Evolutionary conservation across 2,329 filamentous ascomycete genomes (phyloP).

Genomic region (Fusarium stilboides): DNA sequence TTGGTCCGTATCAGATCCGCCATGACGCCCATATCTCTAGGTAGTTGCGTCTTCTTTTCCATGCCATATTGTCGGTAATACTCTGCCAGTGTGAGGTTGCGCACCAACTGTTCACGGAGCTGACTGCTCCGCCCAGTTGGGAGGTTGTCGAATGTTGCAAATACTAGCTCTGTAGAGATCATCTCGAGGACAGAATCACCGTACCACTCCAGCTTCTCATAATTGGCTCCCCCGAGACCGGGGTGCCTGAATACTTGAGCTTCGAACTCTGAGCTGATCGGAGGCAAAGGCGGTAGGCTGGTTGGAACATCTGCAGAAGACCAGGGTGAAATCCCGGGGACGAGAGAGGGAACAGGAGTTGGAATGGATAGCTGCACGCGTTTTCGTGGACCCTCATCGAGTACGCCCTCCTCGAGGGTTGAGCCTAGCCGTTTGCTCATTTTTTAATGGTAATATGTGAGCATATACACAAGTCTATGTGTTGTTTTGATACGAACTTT

Average conservation of each 20-base stretch:
- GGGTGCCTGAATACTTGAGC: conserved; percentile 77
- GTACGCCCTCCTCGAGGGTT: background rate
- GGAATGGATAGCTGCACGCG: conserved; percentile 32
- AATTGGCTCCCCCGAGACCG: conserved; percentile 64
- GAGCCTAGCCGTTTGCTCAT: conserved; percentile 38
- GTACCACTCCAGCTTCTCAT: conserved; percentile 90
- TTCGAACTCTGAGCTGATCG: conserved; percentile 73
- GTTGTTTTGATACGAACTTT: background rate
- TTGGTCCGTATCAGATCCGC: conserved; percentile 45
- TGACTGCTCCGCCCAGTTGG: conserved; percentile 80
- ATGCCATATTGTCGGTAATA: conserved; percentile 82
- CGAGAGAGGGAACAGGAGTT: conserved; percentile 11
- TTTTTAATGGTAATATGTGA: background rate
- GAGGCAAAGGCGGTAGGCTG: conserved; percentile 71
- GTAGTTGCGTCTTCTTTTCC: conserved; percentile 73
- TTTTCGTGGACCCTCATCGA: conserved; percentile 34
- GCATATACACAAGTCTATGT: too few relatives aligned
- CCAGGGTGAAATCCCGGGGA: conserved; percentile 57
- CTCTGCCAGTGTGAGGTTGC: conserved; percentile 81
- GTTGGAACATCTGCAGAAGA: conserved; percentile 64
- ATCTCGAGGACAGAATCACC: conserved; percentile 90
- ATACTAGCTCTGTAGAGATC: conserved; percentile 82
- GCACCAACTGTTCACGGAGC: conserved; percentile 83
- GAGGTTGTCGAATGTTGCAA: conserved; percentile 75
- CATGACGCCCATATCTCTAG: conserved; percentile 57